Evolutionary conservation across 768 basidiomycete species (phyloP).

Genomic region (Russula sp.): DNA sequence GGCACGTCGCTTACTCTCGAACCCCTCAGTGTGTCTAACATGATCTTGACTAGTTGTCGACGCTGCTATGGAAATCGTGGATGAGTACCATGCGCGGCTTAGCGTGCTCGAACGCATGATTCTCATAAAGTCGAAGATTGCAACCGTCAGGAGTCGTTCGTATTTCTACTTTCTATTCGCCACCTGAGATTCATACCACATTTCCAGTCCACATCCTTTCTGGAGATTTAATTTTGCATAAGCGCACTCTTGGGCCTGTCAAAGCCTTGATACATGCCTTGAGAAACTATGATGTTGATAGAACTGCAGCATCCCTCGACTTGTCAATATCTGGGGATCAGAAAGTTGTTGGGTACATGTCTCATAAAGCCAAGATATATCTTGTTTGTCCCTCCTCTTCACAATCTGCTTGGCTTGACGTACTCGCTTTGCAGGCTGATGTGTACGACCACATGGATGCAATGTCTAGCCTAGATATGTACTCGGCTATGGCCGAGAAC

Average conservation of each 20-base stretch:
- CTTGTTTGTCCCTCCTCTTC: constrained; percentile 34
- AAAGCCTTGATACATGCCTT: constrained; percentile 62
- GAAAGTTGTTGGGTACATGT: constrained; percentile 54
- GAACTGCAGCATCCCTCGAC: constrained; percentile 51
- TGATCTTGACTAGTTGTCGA: constrained; percentile 47
- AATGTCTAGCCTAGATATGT: constrained; percentile 64
- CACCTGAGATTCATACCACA: background rate
- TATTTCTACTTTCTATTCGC: background rate
- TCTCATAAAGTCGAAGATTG: constrained; percentile 52
- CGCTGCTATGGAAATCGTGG: constrained; percentile 57
- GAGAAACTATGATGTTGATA: constrained; percentile 61
- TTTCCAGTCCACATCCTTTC: constrained; percentile 63
- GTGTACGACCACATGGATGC: constrained; percentile 73
- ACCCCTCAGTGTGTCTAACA: background rate
- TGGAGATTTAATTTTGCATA: constrained; percentile 66
- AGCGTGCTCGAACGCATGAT: constrained; percentile 53
- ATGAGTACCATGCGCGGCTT: constrained; percentile 58
- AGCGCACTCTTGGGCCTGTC: constrained; percentile 66
- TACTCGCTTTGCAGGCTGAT: constrained; percentile 43
- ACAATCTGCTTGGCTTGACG: background rate
- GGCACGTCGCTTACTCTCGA: constrained; percentile 24
- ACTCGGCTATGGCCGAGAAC: constrained; percentile 61
- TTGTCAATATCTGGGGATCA: constrained; percentile 22
- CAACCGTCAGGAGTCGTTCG: constrained; percentile 52
- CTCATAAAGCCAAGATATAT: constrained; percentile 58